Base-by-base conservation (phyloP, 1,284 basidiomycete genomes). In the Fomitopsis pinicola region DNA sequence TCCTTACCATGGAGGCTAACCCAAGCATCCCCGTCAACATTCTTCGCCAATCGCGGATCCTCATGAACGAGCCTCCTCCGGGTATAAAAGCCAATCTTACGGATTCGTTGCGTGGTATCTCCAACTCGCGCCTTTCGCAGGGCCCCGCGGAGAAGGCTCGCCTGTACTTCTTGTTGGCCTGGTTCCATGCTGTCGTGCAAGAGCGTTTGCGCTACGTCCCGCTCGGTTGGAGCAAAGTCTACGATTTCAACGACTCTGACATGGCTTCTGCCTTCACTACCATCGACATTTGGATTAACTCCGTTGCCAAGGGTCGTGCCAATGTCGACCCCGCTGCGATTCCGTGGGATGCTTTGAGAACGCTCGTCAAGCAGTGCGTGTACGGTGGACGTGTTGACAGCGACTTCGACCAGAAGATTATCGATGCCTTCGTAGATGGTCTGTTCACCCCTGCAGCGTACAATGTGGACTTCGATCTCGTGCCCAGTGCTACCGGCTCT, bases 241-340 rank as follows among this genome's bases (percentile, higher is more conserved):
- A 98, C 76, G 96, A 98, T 74, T 98, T 98, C 83, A 98, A 98
- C 75, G 95, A 98, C 73, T 97, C 96, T 5, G 96, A 98, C 72
- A 91, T 97, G 83, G 86, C 89, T n/a, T 91, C 95, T 12, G 95
- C 95, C 0, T 90, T 94, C 73, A 84, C 84, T 54, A 96, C 93
- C 12, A 97, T 98, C 71, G 95, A 97, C 71, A 81, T 87, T 1
- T 98, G 95, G 94, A 81, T 97, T 59, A 83, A 81, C 59, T 76
- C 83, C 0, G 81, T 91, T 55, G 89, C 95, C 2, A 93, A 94
- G 71, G 95, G 95, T 26, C 85, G 89, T 63, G 84, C 95, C 0
- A 97, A 98, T 70, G 84, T 98, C 58, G 91, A 97, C 71, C 96
- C 96, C 2, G 89, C 85, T 0, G 81, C 83, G 6, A 95, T 98